Conservation (phyloP, 2,329 filamentous ascomycete genomes). For the Hypocreales sp. region DNA sequence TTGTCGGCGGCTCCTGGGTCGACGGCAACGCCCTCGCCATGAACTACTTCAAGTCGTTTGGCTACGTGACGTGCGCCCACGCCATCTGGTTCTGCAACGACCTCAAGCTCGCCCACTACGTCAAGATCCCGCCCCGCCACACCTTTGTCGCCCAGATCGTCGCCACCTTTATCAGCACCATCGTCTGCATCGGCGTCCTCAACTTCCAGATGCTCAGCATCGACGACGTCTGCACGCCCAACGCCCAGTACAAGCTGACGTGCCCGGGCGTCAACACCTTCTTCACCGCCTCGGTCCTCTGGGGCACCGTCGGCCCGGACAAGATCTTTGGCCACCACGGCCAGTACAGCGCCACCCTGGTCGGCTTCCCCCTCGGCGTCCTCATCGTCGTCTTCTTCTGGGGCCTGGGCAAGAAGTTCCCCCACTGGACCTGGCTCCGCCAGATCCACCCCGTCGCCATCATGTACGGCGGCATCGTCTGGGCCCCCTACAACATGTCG, state of each 20-base stretch:
- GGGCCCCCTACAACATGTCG: conserved; percentile 34
- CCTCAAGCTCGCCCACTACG: conserved; percentile 35
- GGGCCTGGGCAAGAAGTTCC: conserved; percentile 22
- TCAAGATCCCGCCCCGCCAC: conserved; percentile 45
- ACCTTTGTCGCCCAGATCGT: conserved; percentile 44
- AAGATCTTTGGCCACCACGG: conserved; percentile 33
- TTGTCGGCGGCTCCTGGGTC: conserved; percentile 34
- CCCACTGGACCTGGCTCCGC: conserved; percentile 21
- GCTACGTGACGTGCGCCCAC: conserved; percentile 32
- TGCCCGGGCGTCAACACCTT: conserved; percentile 39
- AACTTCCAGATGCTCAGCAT: conserved; percentile 35
- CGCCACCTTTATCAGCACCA: conserved; percentile 36
- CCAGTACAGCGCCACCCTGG: conserved; percentile 29
- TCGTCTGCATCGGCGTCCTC: conserved; percentile 32
- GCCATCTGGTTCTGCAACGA: conserved; percentile 34
- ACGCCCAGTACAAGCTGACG: conserved; percentile 31
- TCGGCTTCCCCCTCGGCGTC: conserved; percentile 35
- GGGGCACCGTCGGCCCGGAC: conserved; percentile 36
- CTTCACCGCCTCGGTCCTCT: conserved; percentile 39
- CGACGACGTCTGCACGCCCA: conserved; percentile 28
- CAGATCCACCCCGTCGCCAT: conserved; percentile 33
- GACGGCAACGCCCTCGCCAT: conserved; percentile 34
- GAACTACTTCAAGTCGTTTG: conserved; percentile 39
- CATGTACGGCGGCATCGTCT: conserved; percentile 28
- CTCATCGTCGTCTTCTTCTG: conserved; percentile 27